Conservation (phyloP, 2,329 filamentous ascomycete genomes). For the Talaromyces islandicus region DNA sequence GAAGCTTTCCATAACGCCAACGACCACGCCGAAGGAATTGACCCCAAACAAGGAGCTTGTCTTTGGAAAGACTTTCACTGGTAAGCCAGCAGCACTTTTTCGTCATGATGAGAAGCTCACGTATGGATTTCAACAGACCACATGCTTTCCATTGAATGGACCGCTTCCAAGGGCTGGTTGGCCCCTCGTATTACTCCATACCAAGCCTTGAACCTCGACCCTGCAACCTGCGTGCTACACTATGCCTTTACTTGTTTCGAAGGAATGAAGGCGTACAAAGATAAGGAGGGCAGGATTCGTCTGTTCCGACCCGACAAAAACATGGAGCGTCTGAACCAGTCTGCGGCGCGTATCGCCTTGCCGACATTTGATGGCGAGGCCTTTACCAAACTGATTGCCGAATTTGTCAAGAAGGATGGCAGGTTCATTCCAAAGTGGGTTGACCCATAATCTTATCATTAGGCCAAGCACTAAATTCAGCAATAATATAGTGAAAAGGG, state of each 20-base stretch:
- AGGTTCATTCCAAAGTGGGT: constrained; percentile 78
- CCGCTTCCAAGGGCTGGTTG: constrained; percentile 74
- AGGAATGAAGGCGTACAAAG: constrained; percentile 99
- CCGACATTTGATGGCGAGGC: constrained; percentile 72
- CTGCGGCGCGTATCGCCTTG: constrained; percentile 82
- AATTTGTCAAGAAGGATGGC: constrained; percentile 73
- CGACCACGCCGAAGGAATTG: constrained; percentile 66
- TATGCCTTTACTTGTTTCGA: constrained; percentile 98
- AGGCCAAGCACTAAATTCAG: not conserved
- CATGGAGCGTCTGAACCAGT: constrained; percentile 92
- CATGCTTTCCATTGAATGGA: constrained; percentile 96
- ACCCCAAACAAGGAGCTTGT: constrained; percentile 73
- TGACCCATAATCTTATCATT: constrained; percentile 6
- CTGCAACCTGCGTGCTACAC: constrained; percentile 94
- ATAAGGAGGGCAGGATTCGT: constrained; percentile 68
- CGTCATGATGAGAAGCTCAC: not conserved
- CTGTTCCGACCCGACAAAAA: constrained; percentile 94
- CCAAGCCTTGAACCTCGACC: constrained; percentile 94
- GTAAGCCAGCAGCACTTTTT: constrained; percentile 40
- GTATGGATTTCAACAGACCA: constrained; percentile 59
- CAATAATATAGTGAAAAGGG: constrained; percentile 53
- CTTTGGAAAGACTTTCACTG: constrained; percentile 87
- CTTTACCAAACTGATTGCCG: constrained; percentile 74
- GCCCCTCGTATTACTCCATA: constrained; percentile 81
- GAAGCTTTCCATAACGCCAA: constrained; percentile 69